phyloP scores from a whole-genome alignment of 2,329 filamentous ascomycete genomes.

The Fusarium sp. region DNA sequence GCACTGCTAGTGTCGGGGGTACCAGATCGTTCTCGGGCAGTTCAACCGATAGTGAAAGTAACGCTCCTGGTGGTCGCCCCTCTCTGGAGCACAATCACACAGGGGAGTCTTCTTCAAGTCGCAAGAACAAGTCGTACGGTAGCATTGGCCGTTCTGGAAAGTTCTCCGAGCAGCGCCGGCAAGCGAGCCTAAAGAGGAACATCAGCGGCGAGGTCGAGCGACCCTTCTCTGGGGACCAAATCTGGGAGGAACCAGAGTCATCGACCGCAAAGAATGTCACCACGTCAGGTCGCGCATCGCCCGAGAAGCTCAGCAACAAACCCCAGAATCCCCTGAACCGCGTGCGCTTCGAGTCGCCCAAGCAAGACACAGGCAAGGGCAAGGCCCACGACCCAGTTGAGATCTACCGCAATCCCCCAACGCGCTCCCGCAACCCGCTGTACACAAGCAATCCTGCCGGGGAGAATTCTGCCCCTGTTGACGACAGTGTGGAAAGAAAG shows the following conservation, averaged over 20 bases:
- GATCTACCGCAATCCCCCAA: slow-evolving; percentile 83
- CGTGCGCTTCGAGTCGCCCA: slow-evolving; percentile 52
- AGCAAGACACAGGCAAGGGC: slow-evolving; percentile 48
- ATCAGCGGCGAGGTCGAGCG: slow-evolving; percentile 72
- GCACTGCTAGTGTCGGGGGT: slow-evolving; percentile 64
- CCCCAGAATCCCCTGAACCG: slow-evolving; percentile 47
- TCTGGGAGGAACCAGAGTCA: slow-evolving; percentile 85
- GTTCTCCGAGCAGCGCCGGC: slow-evolving; percentile 57
- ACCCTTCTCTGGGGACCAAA: slow-evolving; percentile 77
- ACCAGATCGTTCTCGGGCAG: slow-evolving; percentile 61
- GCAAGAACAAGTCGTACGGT: slow-evolving; percentile 53
- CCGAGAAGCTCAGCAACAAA: slow-evolving; percentile 47
- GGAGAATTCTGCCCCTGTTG: slow-evolving; percentile 42
- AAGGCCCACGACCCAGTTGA: slow-evolving; percentile 65
- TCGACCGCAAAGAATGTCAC: slow-evolving; percentile 21
- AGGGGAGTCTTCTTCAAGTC: slow-evolving; percentile 24
- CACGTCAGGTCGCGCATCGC: slow-evolving; percentile 45
- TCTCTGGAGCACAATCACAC: slow-evolving; percentile 39
- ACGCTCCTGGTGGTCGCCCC: slow-evolving; percentile 46
- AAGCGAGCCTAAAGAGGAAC: slow-evolving; percentile 72
- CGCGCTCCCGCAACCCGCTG: slow-evolving; percentile 79
- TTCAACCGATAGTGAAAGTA: slow-evolving; percentile 58
- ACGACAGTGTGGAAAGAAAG: slow-evolving; percentile 65
- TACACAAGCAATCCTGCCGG: slow-evolving; percentile 73
- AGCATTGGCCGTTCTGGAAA: slow-evolving; percentile 50